These are phyloP conservation scores for Botrytis paeoniae DNA, from an alignment of 2,329 filamentous ascomycete species.

Conservation along the genomic window DNA sequence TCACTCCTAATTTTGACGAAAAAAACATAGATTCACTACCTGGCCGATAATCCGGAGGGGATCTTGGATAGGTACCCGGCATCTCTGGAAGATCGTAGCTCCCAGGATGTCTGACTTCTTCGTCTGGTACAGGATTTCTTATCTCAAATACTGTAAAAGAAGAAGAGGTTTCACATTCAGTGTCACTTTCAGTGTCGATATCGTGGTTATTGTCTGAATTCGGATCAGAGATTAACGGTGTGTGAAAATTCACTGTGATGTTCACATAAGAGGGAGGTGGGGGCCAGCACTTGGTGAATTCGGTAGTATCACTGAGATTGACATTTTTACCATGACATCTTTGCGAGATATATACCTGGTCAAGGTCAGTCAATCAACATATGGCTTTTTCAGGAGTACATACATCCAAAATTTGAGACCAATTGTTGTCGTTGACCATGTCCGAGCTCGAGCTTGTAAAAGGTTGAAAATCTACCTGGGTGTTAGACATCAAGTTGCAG, in stretches of 20 bases:
- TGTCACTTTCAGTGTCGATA: background rate
- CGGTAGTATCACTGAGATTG: background rate
- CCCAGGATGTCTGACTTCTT: too few relatives aligned
- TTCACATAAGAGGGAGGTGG: background rate
- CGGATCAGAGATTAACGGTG: background rate
- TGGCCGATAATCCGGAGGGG: background rate
- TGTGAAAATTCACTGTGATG: background rate
- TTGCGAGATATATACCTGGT: background rate
- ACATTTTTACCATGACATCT: background rate
- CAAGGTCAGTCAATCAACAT: background rate
- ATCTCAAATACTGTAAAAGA: background rate
- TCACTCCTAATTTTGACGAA: background rate
- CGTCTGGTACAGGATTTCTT: background rate
- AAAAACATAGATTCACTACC: background rate
- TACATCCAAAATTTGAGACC: background rate
- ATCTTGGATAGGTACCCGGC: background rate
- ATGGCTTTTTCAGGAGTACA: background rate
- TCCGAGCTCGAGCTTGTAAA: background rate
- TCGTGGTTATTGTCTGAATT: background rate
- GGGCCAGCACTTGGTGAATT: background rate
- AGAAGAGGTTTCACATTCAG: background rate
- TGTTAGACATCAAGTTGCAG: background rate
- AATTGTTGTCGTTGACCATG: background rate
- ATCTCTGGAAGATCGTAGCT: background rate
- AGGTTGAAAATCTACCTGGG: background rate